Conservation (phyloP, 345 rosid species). For the Conringia planisiliqua region DNA sequence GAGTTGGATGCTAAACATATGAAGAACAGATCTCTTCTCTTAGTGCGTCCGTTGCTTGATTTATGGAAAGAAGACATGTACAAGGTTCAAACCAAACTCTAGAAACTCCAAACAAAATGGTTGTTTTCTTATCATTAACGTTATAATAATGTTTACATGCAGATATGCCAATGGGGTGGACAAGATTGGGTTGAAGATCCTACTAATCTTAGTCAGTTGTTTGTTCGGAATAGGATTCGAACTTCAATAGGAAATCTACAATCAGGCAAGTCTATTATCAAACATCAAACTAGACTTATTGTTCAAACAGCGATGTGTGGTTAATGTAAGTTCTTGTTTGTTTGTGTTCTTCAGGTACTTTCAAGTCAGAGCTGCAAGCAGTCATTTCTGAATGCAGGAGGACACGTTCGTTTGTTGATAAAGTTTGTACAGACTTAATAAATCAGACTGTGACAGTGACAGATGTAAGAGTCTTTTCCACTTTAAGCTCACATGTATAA, state of each 20-base stretch:
- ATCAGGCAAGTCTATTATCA: slow-evolving; percentile 49
- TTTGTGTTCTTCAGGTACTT: slow-evolving; percentile 39
- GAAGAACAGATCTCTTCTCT: slow-evolving; percentile 46
- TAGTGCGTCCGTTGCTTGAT: slow-evolving; percentile 77
- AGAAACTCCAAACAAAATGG: background rate
- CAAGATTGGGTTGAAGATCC: slow-evolving; percentile 89
- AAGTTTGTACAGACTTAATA: slow-evolving; percentile 49
- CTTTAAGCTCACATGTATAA: background rate
- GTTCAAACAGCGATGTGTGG: background rate
- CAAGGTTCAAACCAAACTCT: slow-evolving; percentile 42
- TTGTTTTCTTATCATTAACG: background rate
- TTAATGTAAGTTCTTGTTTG: slow-evolving; percentile 4
- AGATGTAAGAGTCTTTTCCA: slow-evolving; percentile 49
- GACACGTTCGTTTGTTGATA: slow-evolving; percentile 64
- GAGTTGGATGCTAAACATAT: slow-evolving; percentile 34
- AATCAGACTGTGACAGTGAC: slow-evolving; percentile 47
- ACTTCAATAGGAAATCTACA: slow-evolving; percentile 53
- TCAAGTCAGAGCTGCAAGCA: slow-evolving; percentile 63
- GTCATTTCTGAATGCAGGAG: slow-evolving; percentile 65
- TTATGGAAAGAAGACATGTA: slow-evolving; percentile 81
- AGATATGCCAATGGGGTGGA: slow-evolving; percentile 62
- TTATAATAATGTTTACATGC: slow-evolving; percentile 1
- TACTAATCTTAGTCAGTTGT: slow-evolving; percentile 62
- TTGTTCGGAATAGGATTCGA: slow-evolving; percentile 84
- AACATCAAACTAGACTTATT: background rate